These are phyloP conservation scores for Astragalus glycyphyllos DNA, from an alignment of 306 rosid species.

Conservation along the genomic window DNA sequence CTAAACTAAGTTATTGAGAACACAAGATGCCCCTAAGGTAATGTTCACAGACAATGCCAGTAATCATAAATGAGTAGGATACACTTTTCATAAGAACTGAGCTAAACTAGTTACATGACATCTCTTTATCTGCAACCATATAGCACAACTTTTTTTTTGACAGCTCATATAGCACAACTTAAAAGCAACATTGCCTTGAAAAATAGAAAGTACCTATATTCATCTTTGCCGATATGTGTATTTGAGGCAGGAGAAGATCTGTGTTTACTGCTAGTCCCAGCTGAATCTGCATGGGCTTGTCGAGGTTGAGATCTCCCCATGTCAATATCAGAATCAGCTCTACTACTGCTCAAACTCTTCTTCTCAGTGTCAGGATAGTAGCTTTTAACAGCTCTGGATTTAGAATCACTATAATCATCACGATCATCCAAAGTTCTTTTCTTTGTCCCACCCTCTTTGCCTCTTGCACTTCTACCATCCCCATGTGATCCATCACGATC, in stretches of 20 bases:
- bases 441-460: slow-evolving; percentile 76
- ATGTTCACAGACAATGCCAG: slow-evolving; percentile 11
- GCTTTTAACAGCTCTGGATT: slow-evolving; percentile 67
- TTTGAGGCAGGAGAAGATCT: slow-evolving; percentile 74
- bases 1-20: not conserved
- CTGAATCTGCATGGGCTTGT: slow-evolving; percentile 65
- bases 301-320: slow-evolving; percentile 80
- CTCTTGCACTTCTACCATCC: slow-evolving; percentile 68
- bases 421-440: slow-evolving; percentile 82
- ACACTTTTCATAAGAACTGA: not conserved
- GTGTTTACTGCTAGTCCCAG: slow-evolving; percentile 59
- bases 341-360: slow-evolving; percentile 66
- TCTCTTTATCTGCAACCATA: slow-evolving; percentile 13
- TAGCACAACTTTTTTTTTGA: slow-evolving; percentile 25
- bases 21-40: not conserved
- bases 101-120: slow-evolving; percentile 19
- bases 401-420: slow-evolving; percentile 71
- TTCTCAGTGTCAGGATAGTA: slow-evolving; percentile 75
- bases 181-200: slow-evolving; percentile 11
- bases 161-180: slow-evolving; percentile 19
- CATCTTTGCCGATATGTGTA: slow-evolving; percentile 69
- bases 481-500: slow-evolving; percentile 71
- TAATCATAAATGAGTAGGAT: slow-evolving; percentile 14
- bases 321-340: slow-evolving; percentile 73
- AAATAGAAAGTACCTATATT: slow-evolving; percentile 60